Evolutionary conservation across 495 filamentous ascomycete genomes (phyloP).

Genomic region (Evansstolkia leycettana): DNA sequence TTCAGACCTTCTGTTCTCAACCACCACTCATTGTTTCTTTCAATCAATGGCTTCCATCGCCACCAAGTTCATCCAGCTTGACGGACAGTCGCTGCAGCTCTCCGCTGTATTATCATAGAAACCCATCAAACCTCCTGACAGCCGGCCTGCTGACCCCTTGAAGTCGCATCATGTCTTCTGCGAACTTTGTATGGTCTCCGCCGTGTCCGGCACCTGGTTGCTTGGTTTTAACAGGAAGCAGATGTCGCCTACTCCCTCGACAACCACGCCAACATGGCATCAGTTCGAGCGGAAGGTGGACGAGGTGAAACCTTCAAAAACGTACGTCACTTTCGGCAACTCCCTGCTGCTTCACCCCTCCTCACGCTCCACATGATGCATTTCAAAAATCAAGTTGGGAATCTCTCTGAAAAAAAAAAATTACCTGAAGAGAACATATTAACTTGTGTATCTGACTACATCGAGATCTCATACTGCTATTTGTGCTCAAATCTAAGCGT

Average conservation of each 20-base stretch:
- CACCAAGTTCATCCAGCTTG: slow-evolving; percentile 20
- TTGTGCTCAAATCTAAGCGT: slow-evolving; percentile 1
- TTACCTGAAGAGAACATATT: slow-evolving; percentile 77
- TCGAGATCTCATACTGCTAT: too few relatives aligned
- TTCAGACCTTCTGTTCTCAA: too few relatives aligned
- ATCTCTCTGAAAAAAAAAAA: slow-evolving; percentile 99
- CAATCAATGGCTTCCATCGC: slow-evolving; percentile 21
- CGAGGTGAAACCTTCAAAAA: slow-evolving; percentile 78
- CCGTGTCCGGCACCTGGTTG: slow-evolving; percentile 20
- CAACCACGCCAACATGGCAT: slow-evolving; percentile 54
- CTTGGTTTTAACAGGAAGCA: slow-evolving; percentile 35
- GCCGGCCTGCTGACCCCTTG: slow-evolving; percentile 1
- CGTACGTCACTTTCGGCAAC: slow-evolving; percentile 33
- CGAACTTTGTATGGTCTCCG: slow-evolving; percentile 33
- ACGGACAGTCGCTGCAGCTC: slow-evolving; percentile 11
- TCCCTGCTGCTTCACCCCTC: slow-evolving; percentile 24
- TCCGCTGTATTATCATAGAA: slow-evolving; percentile 4
- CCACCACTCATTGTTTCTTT: neutral
- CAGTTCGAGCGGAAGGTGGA: slow-evolving; percentile 70
- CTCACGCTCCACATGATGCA: slow-evolving; percentile 56
- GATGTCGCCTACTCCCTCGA: slow-evolving; percentile 54
- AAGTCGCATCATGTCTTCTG: slow-evolving; percentile 20
- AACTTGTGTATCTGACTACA: slow-evolving; percentile 58
- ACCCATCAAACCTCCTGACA: slow-evolving; percentile 2
- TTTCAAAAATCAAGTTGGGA: slow-evolving; percentile 89